phyloP scores from a whole-genome alignment of 257 asterid genomes.

The Nicotiana sylvestris region DNA sequence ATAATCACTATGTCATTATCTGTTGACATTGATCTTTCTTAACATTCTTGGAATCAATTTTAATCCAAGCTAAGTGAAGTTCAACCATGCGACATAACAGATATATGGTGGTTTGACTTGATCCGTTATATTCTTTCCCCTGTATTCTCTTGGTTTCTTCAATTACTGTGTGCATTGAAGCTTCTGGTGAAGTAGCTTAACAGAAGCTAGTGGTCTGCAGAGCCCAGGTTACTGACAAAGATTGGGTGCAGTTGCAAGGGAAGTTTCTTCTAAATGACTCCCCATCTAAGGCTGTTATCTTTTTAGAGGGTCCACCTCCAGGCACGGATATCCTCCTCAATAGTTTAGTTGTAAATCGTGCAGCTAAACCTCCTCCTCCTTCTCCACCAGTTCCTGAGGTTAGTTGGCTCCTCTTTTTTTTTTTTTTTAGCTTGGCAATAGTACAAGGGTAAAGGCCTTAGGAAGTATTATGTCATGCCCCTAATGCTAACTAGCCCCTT shows the following conservation, averaged over 20 bases:
- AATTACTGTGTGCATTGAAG: not conserved
- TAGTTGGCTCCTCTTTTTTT: not conserved
- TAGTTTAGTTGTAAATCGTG: conserved; percentile 58
- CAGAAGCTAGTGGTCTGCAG: conserved; percentile 29
- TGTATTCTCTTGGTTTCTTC: not conserved
- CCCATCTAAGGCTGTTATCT: conserved; percentile 58
- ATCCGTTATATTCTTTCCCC: not conserved
- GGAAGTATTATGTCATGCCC: not conserved
- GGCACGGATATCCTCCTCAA: conserved; percentile 89
- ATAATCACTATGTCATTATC: not conserved
- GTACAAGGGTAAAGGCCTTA: not conserved
- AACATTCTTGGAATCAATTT: not conserved
- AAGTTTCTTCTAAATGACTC: conserved; percentile 74
- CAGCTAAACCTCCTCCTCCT: conserved; percentile 65
- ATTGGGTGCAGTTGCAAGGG: conserved; percentile 82
- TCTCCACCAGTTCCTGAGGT: conserved; percentile 69
- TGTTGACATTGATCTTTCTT: not conserved
- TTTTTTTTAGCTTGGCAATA: not conserved
- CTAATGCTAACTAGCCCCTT: not conserved
- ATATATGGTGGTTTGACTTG: not conserved
- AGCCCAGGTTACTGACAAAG: conserved; percentile 77
- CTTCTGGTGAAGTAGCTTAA: not conserved
- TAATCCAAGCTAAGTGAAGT: not conserved
- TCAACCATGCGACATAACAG: not conserved
- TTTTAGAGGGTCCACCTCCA: conserved; percentile 84